phyloP scores from a whole-genome alignment of 805 yeast species.

The Clavispora santaluciae region DNA sequence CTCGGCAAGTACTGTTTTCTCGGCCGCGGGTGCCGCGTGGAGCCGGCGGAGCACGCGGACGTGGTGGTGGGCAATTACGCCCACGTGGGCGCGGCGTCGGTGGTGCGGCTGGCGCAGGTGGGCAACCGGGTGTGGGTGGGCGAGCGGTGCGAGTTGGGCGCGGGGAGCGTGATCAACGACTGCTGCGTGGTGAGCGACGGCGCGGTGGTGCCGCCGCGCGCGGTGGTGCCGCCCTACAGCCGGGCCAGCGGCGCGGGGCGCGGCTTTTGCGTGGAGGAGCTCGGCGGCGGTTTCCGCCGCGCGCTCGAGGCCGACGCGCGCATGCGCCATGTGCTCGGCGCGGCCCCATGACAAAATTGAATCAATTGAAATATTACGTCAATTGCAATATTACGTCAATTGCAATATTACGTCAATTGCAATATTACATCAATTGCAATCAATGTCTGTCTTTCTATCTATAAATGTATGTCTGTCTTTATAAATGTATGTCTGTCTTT shows the following conservation, averaged over 20 bases:
- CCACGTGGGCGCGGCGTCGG: constrained; percentile 33
- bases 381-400: no score
- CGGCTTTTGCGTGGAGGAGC: constrained; percentile 20
- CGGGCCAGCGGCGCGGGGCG: constrained; percentile 37
- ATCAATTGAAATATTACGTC: no score
- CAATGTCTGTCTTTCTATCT: no score
- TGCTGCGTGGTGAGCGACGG: constrained; percentile 45
- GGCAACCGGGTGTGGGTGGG: constrained; percentile 51
- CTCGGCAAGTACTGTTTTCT: constrained; percentile 47
- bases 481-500: no score
- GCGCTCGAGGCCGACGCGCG: constrained; percentile 35
- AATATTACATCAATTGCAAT: no score
- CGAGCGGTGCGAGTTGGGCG: constrained; percentile 30
- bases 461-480: background rate
- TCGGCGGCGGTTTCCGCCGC: constrained; percentile 30
- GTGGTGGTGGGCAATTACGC: constrained; percentile 45
- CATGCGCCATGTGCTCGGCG: constrained; percentile 9
- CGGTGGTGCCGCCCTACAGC: constrained; percentile 50
- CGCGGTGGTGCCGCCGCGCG: constrained; percentile 36
- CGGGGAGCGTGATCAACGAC: constrained; percentile 42
- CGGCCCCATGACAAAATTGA: no score
- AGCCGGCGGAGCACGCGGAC: constrained; percentile 26
- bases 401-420: no score
- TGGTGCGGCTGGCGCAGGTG: constrained; percentile 32
- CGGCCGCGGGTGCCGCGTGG: constrained; percentile 21